A percentile compares a stretch with the other conserved stretches of the same genome.
phyloP scores from a whole-genome alignment of 177 flowering plant species.

The Vitis hybrid region DNA sequence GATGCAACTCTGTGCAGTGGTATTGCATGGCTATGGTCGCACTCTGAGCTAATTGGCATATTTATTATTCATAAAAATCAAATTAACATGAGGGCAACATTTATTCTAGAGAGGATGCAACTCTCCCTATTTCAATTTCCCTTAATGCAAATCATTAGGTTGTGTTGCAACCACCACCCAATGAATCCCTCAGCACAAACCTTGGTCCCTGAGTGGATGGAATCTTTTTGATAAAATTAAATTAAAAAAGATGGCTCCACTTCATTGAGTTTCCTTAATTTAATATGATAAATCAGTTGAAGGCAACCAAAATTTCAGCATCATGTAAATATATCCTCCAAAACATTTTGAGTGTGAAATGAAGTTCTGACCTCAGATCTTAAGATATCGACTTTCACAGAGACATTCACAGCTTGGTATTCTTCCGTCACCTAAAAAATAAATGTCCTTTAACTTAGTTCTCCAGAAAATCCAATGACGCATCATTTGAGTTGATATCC shows the following conservation, averaged over 20 bases:
- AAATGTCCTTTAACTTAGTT: slow-evolving; percentile 7
- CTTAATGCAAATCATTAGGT: no score
- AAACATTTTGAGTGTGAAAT: not conserved
- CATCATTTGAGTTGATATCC: slow-evolving; percentile 12
- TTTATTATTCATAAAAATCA: no score
- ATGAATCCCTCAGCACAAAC: no score
- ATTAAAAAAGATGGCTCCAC: not conserved
- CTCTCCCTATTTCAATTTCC: no score
- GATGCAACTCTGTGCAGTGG: no score
- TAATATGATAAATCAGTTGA: not conserved
- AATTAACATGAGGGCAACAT: no score
- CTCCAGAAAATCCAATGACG: slow-evolving; percentile 14
- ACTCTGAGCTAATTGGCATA: no score
- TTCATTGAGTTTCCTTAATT: not conserved
- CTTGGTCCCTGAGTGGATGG: not conserved
- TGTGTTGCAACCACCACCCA: no score
- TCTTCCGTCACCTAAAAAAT: slow-evolving; percentile 79
- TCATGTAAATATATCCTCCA: not conserved
- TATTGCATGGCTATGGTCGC: no score
- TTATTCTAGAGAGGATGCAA: no score
- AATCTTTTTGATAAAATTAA: not conserved
- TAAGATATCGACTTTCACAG: slow-evolving; percentile 67
- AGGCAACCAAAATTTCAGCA: not conserved
- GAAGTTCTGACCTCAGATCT: slow-evolving; percentile 67
- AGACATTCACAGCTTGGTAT: slow-evolving; percentile 87